Evolutionary conservation across 2,329 filamentous ascomycete species (phyloP), one percentile per base, ranked within the genome.

Genomic region (Microdochium nivale): DNA sequence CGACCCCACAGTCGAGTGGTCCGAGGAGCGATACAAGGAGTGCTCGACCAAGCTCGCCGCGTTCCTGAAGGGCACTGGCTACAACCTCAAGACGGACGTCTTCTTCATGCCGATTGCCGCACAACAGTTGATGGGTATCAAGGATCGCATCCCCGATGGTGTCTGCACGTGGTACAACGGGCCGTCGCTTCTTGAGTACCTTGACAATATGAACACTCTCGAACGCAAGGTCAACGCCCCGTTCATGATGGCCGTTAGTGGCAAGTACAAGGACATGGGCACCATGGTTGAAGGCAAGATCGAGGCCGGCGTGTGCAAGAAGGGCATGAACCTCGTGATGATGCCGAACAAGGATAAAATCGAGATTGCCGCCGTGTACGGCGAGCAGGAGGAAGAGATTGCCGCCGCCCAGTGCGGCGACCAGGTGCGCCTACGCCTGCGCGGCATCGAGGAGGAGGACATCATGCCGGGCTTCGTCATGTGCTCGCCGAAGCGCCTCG

Each of bases 271-370:
- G 62, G 95, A 99, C 67, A 86, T 99, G 79, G 94, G 94, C 62
- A 99, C 94, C 55, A 90, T 99, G 81, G 82, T 96, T 43, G 95
- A 99, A 74, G 94, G 94, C 59, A 96, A 96, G 78, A 88, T 99
- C 58, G 94, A 99, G 71, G 88, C 91, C 19, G 92, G 90, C 67
- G 87, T 96, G 47, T 78, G 95, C 68, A 94, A 94, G 77, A 97
- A 97, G 79, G 86, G 86, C 55, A 84, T 86, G 73, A 83, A 72
- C 55, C 83, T 95, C 64, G 73, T 95, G 53, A 90, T 99, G 86
- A 99, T 99, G 94, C 94, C 94, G 47, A 96, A 95, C 72, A 87
- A 85, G 65, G 85, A 92, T 55, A 80, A 81, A 48, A 81, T 96
- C 51, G 84, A 89, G 54, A 83, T 96, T 47, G 77, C 90, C 1